Evolutionary conservation across 495 filamentous ascomycete species (phyloP), one percentile per base, ranked within the genome.

Genomic region (Neurospora terricola): DNA sequence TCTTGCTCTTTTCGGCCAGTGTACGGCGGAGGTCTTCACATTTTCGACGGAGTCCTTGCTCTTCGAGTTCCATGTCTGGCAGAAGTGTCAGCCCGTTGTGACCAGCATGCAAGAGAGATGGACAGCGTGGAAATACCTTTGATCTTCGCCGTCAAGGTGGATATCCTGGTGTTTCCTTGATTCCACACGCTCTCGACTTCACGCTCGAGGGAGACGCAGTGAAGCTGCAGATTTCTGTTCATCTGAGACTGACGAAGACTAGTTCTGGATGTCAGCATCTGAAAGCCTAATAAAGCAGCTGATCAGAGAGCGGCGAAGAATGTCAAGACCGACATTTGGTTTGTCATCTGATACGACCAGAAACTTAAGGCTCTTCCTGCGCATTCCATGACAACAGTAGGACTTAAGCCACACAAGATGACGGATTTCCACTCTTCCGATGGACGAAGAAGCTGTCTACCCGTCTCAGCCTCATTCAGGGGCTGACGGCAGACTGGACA

Each of bases 401-500:
- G 96, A 71, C 88, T 92, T 7, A 97, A 82, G 0, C 96, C 96
- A 79, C 92, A 93, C 16, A 99, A 83, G 11, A 96, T 90, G 73
- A 93, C 93, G 0, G 93, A 95, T 78, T 97, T 97, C 85, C 97
- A 98, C 74, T 97, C 96, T 79, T 98, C 95, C 0, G 91, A 90
- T 0, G 94, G 95, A 72, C 92, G 93, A 39, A 99, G 86, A 68
- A 72, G 38, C 70, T 90, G 86, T 1, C 91, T 90, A 23, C 90
- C 86, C 4, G 93, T 89, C 23, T 97, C 93, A 0, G 90, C 89
- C 74, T 91, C 92, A 34, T 81, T 78, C 9, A 99, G 86, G 5
- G 83, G 82, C 4, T 89, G 87, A 45, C 90, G 85, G 76, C 96
- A 99, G n/a, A 93, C 94, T 70, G 96, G 96, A 78, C 95, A 98